phyloP scores from a whole-genome alignment of 1,284 basidiomycete genomes.

The Apiotrichum gamsii region DNA sequence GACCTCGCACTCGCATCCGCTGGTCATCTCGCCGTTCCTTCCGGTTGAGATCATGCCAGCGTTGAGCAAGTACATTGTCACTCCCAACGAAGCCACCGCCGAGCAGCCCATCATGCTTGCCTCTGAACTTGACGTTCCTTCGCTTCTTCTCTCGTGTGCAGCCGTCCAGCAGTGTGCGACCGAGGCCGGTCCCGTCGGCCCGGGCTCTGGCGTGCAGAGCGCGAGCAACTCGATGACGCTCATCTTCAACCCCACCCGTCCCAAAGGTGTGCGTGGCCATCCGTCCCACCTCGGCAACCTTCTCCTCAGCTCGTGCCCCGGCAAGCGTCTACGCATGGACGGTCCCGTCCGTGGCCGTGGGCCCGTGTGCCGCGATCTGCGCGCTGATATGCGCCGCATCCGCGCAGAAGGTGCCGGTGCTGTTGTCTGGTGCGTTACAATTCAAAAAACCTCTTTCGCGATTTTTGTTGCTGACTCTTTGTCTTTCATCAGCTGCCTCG shows the following conservation, averaged over 20 bases:
- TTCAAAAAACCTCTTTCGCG: conserved; percentile 19
- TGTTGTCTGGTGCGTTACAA: conserved; percentile 66
- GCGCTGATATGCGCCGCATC: conserved; percentile 70
- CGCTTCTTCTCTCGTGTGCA: conserved; percentile 55
- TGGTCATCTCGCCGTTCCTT: conserved; percentile 58
- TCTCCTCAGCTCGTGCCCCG: conserved; percentile 84
- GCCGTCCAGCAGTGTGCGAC: conserved; percentile 38
- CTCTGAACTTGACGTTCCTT: conserved; percentile 37
- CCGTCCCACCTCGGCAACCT: conserved; percentile 69
- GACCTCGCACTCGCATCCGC: conserved; percentile 74
- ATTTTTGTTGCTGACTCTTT: conserved; percentile 6
- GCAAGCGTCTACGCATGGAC: conserved; percentile 85
- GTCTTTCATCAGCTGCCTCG: conserved; percentile 66
- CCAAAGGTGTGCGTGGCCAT: conserved; percentile 8
- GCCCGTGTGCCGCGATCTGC: conserved; percentile 76
- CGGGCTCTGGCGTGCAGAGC: too few relatives aligned
- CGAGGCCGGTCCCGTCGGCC: conserved; percentile 12
- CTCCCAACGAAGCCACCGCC: conserved; percentile 15
- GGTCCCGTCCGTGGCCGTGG: conserved; percentile 74
- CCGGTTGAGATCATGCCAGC: conserved; percentile 31
- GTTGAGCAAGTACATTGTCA: conserved; percentile 29
- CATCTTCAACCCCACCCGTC: conserved; percentile 15
- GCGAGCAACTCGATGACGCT: conserved; percentile 10
- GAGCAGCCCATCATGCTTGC: conserved; percentile 20
- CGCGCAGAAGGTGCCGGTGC: conserved; percentile 69